These are phyloP conservation scores for Ensete ventricosum DNA, from an alignment of 176 grass and related monocot species.

Conservation along the genomic window DNA sequence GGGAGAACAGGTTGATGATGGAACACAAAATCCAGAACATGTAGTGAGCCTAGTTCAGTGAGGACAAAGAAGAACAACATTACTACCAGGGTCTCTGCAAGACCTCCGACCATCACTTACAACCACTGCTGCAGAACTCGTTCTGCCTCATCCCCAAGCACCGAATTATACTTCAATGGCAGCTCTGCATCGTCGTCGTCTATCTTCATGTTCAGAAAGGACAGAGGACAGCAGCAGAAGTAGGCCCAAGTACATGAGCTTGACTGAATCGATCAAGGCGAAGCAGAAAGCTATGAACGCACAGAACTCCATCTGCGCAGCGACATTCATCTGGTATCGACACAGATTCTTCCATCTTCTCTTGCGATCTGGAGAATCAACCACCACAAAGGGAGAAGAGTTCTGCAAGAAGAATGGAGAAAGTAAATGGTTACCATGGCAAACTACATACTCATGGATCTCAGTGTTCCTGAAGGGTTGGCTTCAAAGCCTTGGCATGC, in stretches of 20 bases:
- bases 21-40: conserved; percentile 57
- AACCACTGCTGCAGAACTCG: conserved; percentile 44
- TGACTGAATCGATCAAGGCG: conserved; percentile 77
- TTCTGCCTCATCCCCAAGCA: conserved; percentile 61
- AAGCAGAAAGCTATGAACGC: conserved; percentile 38
- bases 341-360: no score
- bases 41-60: conserved; percentile 46
- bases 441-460: no score
- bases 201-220: conserved; percentile 49
- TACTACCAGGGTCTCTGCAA: conserved; percentile 55
- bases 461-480: no score
- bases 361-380: no score
- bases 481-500: no score
- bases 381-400: no score
- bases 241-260: conserved; percentile 72
- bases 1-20: conserved; percentile 85
- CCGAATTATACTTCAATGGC: conserved; percentile 62
- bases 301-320: conserved; percentile 7
- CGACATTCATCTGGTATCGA: no score
- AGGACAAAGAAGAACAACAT: conserved; percentile 63
- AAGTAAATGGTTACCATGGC: no score
- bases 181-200: conserved; percentile 77
- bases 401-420: no score
- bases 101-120: conserved; percentile 29
- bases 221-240: conserved; percentile 30